Evolutionary conservation across 148 eudicot species (phyloP).

Genomic region (Mesembryanthemum crystallinum): DNA sequence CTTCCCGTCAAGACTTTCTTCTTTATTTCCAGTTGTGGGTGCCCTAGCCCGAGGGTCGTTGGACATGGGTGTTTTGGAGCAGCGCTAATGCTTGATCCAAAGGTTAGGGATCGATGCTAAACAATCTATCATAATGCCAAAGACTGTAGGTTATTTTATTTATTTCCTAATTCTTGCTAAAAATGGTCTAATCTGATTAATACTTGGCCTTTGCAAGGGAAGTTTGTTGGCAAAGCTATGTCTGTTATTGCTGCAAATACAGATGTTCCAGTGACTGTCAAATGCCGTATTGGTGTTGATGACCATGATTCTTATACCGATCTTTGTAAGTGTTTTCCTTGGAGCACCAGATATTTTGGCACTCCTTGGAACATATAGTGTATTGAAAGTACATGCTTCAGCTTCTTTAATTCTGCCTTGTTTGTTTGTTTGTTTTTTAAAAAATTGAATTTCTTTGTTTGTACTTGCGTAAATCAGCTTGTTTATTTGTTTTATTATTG

Average conservation of each 20-base stretch:
- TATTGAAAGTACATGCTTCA: background rate
- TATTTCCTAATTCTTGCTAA: conserved; percentile 15
- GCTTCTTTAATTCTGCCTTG: background rate
- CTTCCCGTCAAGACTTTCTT: conserved; percentile 18
- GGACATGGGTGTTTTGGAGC: conserved; percentile 98
- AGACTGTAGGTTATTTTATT: background rate
- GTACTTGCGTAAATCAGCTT: conserved; percentile 11
- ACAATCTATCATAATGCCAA: background rate
- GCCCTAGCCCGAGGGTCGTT: conserved; percentile 94
- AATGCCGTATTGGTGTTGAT: conserved; percentile 97
- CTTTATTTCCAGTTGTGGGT: conserved; percentile 73
- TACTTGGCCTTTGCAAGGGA: conserved; percentile 51
- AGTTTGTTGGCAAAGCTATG: conserved; percentile 99
- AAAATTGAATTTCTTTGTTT: conserved; percentile 7
- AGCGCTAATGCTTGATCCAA: conserved; percentile 91
- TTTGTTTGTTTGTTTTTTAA: background rate
- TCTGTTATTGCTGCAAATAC: conserved; percentile 91
- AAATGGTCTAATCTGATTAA: conserved; percentile 29
- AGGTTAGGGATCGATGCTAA: conserved; percentile 45
- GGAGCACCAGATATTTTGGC: background rate
- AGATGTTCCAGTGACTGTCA: conserved; percentile 87
- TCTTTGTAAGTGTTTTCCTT: conserved; percentile 60
- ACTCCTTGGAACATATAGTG: background rate
- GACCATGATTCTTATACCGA: conserved; percentile 90
- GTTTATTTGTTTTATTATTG: background rate